Conservation (phyloP, 129 eudicot species). For the Arctium minus region DNA sequence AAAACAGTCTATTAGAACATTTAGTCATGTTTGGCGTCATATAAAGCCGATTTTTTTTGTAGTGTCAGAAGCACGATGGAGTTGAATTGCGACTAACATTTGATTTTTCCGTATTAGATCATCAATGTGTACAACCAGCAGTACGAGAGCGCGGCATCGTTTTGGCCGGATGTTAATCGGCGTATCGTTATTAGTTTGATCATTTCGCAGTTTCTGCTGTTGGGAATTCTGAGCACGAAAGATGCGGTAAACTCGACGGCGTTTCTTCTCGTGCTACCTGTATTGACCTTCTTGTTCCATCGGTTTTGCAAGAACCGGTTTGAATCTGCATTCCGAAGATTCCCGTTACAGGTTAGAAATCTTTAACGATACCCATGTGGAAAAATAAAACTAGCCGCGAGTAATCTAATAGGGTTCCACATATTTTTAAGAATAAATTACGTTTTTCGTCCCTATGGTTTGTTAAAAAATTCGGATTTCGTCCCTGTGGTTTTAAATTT, state of each 20-base stretch:
- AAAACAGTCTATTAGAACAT: not conserved
- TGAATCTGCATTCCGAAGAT: slow-evolving; percentile 61
- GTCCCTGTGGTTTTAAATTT: too few species aligned
- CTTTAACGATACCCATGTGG: not conserved
- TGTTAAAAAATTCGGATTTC: too few species aligned
- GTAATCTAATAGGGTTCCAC: too few species aligned
- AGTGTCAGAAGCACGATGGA: slow-evolving; percentile 7
- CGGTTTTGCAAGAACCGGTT: slow-evolving; percentile 80
- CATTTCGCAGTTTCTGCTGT: slow-evolving; percentile 68
- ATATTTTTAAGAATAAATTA: too few species aligned
- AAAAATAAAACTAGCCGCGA: not conserved
- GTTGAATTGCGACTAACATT: slow-evolving; percentile 20
- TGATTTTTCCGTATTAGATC: slow-evolving; percentile 36
- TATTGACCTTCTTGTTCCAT: slow-evolving; percentile 85
- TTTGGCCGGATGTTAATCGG: slow-evolving; percentile 91
- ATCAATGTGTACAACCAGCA: slow-evolving; percentile 90
- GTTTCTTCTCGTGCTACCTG: slow-evolving; percentile 54
- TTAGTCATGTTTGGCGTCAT: slow-evolving; percentile 37
- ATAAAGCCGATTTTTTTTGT: slow-evolving; percentile 23
- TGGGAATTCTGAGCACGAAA: slow-evolving; percentile 88
- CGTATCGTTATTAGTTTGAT: slow-evolving; percentile 72
- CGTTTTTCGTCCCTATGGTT: too few species aligned
- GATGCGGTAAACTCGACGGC: slow-evolving; percentile 52
- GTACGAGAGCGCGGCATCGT: slow-evolving; percentile 90
- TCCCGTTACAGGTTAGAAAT: slow-evolving; percentile 82